Evolutionary conservation across 2,329 filamentous ascomycete species (phyloP), one percentile per base, ranked within the genome.

Genomic region (Trichoderma koningii): DNA sequence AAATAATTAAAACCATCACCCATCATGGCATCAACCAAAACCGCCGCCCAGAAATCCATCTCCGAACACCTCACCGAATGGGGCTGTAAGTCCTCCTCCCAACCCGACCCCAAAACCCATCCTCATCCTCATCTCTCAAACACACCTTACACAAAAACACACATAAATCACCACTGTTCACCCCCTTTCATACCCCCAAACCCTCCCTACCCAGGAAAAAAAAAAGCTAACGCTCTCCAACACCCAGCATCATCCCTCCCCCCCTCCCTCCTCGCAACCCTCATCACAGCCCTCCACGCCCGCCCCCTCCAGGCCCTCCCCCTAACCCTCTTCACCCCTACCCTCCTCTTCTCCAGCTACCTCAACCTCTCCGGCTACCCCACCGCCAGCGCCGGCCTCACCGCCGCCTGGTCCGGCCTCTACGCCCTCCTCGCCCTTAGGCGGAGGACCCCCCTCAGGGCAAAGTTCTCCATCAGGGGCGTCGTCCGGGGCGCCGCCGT

Each of bases 321-420:
- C 42, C 78, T 86, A 71, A 79, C 84, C 71, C 76, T 82, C 69
- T 80, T 82, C 71, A 74, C 78, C n/a, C 82, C 82, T 26, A 77
- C 83, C 28, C 80, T 87, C 38, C 74, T 85, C 64, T 85, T 87
- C 75, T 78, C 81, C 62, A 82, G 80, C 72, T 87, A 87, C 76
- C 80, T 86, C 71, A 86, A 85, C 73, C 80, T 87, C 7, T 83
- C 84, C 21, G 85, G 85, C 66, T 86, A 83, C 76, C 81, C 80
- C 67, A 84, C 82, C 59, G 84, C 85, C 71, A 80, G 80, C 64
- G 85, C 84, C 2, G 85, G 83, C 57, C 75, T 87, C 64, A 80
- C 82, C 0, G 82, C 82, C 60, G 83, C 85, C 17, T 83, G 83
- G 76, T 85, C 82, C 51, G 85, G 84, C 34, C 77, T 86, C 17